Evolutionary conservation across 163 green algal genomes (phyloP).

Genomic region (Scenedesmus sp.): DNA sequence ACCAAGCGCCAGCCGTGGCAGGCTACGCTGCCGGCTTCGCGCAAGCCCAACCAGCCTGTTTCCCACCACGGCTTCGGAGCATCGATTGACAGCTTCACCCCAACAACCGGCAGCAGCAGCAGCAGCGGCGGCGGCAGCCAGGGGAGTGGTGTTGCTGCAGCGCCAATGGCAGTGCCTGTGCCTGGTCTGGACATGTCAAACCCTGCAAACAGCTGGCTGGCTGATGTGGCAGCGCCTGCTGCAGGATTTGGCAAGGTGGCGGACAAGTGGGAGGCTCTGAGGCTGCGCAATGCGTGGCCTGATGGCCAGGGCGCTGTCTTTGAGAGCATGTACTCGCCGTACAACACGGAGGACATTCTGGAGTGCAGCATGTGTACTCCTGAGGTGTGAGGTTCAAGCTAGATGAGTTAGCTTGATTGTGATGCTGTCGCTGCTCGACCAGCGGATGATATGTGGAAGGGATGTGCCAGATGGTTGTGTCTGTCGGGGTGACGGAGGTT

Average conservation of each 20-base stretch:
- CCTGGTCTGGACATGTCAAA: not conserved
- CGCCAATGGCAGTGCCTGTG: not conserved
- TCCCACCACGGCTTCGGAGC: not conserved
- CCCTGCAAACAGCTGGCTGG: not conserved
- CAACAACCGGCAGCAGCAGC: not conserved
- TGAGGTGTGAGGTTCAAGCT: not conserved
- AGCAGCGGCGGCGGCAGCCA: not conserved
- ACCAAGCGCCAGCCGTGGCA: not conserved
- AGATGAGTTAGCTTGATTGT: too few species aligned
- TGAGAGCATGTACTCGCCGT: constrained; percentile 23
- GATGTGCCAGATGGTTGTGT: too few species aligned
- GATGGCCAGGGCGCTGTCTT: constrained; percentile 6
- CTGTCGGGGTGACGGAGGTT: too few species aligned
- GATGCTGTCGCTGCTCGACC: too few species aligned
- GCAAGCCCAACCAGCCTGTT: not conserved
- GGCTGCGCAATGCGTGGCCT: not conserved
- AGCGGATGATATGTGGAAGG: too few species aligned
- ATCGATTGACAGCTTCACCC: not conserved
- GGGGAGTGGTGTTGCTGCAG: not conserved
- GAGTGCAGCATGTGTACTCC: not conserved
- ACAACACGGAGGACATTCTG: not conserved
- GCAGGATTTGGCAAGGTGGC: not conserved
- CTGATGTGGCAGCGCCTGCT: not conserved
- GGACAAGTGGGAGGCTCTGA: not conserved
- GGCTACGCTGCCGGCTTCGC: not conserved